Percentiles rank a stretch among this genome's conserved stretches.
phyloP scores from a whole-genome alignment of 495 filamentous ascomycete species.

The Delitschia confertaspora region DNA sequence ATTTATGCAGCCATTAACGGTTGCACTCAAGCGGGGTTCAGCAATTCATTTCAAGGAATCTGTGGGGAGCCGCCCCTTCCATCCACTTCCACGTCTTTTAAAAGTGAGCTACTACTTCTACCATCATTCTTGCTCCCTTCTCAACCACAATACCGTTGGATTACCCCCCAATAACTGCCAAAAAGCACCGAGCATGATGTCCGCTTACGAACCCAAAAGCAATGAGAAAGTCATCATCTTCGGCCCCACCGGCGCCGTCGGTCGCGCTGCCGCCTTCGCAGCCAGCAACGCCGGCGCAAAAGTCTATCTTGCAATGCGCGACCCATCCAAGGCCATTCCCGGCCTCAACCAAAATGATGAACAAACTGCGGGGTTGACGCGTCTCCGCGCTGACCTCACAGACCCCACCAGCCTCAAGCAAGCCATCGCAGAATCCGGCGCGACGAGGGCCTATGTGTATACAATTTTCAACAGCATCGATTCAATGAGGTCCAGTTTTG shows the following conservation, averaged over 20 bases:
- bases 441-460: slow-evolving; percentile 18
- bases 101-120: too few relatives aligned
- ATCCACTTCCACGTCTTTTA: too few relatives aligned
- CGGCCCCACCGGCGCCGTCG: slow-evolving; percentile 18
- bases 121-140: too few relatives aligned
- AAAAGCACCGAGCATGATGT: too few relatives aligned
- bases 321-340: slow-evolving; percentile 13
- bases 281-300: slow-evolving; percentile 9
- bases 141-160: too few relatives aligned
- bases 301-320: slow-evolving; percentile 21
- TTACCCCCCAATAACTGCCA: too few relatives aligned
- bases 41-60: too few relatives aligned
- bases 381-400: slow-evolving; percentile 16
- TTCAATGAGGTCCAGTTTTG: slow-evolving; percentile 14
- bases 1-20: too few relatives aligned
- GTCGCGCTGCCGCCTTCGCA: slow-evolving; percentile 8
- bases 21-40: too few relatives aligned
- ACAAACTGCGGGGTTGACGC: slow-evolving; percentile 3
- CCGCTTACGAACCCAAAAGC: too few relatives aligned
- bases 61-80: too few relatives aligned
- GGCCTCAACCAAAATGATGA: slow-evolving; percentile 1
- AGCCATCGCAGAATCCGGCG: slow-evolving; percentile 9
- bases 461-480: slow-evolving; percentile 6
- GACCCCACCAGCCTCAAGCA: slow-evolving; percentile 9
- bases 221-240: slow-evolving; percentile 17